These are phyloP conservation scores for Chaetomium sp. DNA, from an alignment of 2,329 filamentous ascomycete species.

Conservation along the genomic window DNA sequence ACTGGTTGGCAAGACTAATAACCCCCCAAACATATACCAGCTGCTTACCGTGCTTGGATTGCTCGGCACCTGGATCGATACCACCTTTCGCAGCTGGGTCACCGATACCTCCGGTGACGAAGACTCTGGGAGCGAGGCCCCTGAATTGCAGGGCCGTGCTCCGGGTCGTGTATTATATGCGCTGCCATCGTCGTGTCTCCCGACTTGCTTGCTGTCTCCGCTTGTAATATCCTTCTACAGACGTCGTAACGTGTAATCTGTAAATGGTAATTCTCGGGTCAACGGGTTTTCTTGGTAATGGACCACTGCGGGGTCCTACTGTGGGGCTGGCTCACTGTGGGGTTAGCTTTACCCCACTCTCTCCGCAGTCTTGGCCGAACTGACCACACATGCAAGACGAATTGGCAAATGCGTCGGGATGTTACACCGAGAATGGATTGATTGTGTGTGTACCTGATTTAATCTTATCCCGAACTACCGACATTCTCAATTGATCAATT, in stretches of 20 bases:
- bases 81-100: conserved; percentile 22
- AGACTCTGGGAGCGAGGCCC: too few relatives aligned
- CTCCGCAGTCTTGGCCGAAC: conserved; percentile 5
- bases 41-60: conserved; percentile 21
- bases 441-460: too few relatives aligned
- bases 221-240: too few relatives aligned
- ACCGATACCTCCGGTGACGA: conserved; percentile 36
- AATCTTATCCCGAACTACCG: not conserved
- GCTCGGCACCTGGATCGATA: conserved; percentile 23
- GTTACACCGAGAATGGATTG: not conserved
- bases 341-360: not conserved
- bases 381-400: not conserved
- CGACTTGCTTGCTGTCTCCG: too few relatives aligned
- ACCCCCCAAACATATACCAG: conserved; percentile 23
- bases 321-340: too few relatives aligned
- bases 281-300: not conserved
- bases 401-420: not conserved
- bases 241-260: too few relatives aligned
- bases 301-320: too few relatives aligned
- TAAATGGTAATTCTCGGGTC: too few relatives aligned
- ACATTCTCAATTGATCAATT: not conserved
- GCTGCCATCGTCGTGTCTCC: too few relatives aligned
- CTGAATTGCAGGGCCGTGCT: too few relatives aligned
- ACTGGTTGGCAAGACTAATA: conserved; percentile 25
- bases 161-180: too few relatives aligned